A percentile compares a stretch with the other conserved stretches of the same genome.
These are phyloP conservation scores for Jamesozyma lodderae DNA, from an alignment of 805 yeast species.

Conservation along the genomic window DNA sequence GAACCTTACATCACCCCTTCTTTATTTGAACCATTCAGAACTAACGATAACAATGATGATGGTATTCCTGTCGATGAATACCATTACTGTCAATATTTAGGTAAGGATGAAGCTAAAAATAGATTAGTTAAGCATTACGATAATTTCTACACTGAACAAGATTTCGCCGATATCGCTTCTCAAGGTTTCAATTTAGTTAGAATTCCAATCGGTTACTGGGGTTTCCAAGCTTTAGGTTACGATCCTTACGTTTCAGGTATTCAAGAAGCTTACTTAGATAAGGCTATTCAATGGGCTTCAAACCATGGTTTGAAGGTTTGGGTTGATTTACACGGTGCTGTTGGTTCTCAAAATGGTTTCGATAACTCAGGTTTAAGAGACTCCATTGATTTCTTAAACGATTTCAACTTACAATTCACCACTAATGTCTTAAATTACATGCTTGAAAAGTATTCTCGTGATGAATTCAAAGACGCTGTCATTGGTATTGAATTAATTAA, in stretches of 20 bases:
- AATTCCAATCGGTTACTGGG: conserved; percentile 95
- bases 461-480: conserved; percentile 58
- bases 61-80: conserved; percentile 76
- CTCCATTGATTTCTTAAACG: conserved; percentile 40
- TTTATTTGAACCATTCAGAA: conserved; percentile 45
- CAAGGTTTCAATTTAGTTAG: conserved; percentile 78
- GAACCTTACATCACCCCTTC: conserved; percentile 86
- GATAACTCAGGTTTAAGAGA: conserved; percentile 89
- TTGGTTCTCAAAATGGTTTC: conserved; percentile 93
- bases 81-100: conserved; percentile 52
- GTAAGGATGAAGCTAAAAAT: conserved; percentile 44
- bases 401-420: conserved; percentile 45
- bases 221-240: conserved; percentile 43
- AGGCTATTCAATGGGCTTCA: conserved; percentile 70
- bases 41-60: conserved; percentile 26
- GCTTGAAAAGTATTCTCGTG: conserved; percentile 53
- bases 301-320: conserved; percentile 60
- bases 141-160: conserved; percentile 65
- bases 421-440: conserved; percentile 45
- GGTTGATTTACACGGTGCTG: conserved; percentile 94
- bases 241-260: conserved; percentile 83
- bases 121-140: conserved; percentile 66
- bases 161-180: conserved; percentile 48
- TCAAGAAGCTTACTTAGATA: conserved; percentile 60
- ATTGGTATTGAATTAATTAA: conserved; percentile 78